Conservation (phyloP, 257 asterid species). For the Thymus quinquecostatus region DNA sequence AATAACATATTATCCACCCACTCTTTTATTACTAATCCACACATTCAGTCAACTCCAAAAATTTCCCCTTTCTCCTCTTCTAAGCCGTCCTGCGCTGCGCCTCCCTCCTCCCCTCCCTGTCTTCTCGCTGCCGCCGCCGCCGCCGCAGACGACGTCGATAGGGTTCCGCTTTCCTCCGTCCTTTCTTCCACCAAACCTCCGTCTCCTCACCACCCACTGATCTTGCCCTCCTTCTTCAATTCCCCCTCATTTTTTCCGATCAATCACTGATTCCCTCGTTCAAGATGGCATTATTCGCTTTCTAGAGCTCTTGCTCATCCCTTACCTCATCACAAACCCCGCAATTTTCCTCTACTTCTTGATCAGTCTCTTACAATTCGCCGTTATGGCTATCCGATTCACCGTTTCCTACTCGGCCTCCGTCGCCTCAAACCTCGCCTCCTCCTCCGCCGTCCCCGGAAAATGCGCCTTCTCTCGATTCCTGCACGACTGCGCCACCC, state of each 20-base stretch:
- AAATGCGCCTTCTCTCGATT: slow-evolving; percentile 54
- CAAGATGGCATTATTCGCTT: slow-evolving; percentile 37
- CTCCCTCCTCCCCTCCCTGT: slow-evolving; percentile 19
- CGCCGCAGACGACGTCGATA: slow-evolving; percentile 30
- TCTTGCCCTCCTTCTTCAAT: slow-evolving; percentile 38
- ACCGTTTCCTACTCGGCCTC: slow-evolving; percentile 71
- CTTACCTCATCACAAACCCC: slow-evolving; percentile 33
- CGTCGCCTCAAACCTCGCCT: slow-evolving; percentile 59
- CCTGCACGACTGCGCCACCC: slow-evolving; percentile 53
- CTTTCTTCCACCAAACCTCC: neutral
- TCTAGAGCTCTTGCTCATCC: slow-evolving; percentile 40
- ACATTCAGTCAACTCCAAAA: neutral
- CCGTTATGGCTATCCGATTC: slow-evolving; percentile 71
- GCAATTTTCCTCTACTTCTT: slow-evolving; percentile 50
- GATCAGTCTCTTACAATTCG: slow-evolving; percentile 46
- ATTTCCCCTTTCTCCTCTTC: slow-evolving; percentile 2
- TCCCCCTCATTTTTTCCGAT: slow-evolving; percentile 36
- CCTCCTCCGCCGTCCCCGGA: slow-evolving; percentile 49
- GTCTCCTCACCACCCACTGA: slow-evolving; percentile 9
- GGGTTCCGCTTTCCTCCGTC: slow-evolving; percentile 33
- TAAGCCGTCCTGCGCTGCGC: slow-evolving; percentile 25
- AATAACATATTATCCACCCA: neutral
- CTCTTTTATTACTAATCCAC: slow-evolving; percentile 25
- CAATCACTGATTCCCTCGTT: slow-evolving; percentile 32
- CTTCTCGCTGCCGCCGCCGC: slow-evolving; percentile 36